A percentile compares a stretch with the other conserved stretches of the same genome.
phyloP scores from a whole-genome alignment of 139 green algal species.

The Desmodesmus armatus region DNA sequence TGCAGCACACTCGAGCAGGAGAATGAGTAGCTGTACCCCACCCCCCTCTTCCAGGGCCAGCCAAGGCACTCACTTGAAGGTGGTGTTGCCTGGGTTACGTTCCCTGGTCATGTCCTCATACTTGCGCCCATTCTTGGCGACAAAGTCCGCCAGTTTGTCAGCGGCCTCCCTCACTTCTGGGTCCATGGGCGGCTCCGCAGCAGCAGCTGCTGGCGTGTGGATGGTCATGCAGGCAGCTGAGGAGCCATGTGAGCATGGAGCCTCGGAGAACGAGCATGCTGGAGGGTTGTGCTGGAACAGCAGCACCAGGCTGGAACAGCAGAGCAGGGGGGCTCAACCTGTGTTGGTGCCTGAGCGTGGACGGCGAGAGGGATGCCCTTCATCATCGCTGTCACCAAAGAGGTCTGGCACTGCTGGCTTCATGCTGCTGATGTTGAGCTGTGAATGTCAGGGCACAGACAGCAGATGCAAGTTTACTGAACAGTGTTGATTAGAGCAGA shows the following conservation, averaged over 20 bases:
- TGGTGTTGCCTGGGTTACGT: constrained; percentile 66
- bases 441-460: neutral
- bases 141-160: constrained; percentile 80
- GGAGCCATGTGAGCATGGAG: neutral
- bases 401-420: constrained; percentile 33
- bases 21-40: neutral
- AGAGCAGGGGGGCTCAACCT: no score
- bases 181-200: constrained; percentile 17
- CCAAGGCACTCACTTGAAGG: constrained; percentile 68
- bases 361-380: constrained; percentile 6
- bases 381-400: constrained; percentile 44
- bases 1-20: no score
- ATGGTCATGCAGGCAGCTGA: neutral
- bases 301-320: neutral
- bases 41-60: neutral
- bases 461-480: no score
- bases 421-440: constrained; percentile 5
- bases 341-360: no score
- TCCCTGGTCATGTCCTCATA: constrained; percentile 79
- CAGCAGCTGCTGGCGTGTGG: constrained; percentile 23
- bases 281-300: neutral
- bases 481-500: neutral
- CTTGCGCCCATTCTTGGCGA: constrained; percentile 74
- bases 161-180: constrained; percentile 55
- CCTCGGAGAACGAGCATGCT: neutral